These are phyloP conservation scores for Naganishia kalamii DNA, from an alignment of 768 basidiomycete species.

Conservation along the genomic window DNA sequence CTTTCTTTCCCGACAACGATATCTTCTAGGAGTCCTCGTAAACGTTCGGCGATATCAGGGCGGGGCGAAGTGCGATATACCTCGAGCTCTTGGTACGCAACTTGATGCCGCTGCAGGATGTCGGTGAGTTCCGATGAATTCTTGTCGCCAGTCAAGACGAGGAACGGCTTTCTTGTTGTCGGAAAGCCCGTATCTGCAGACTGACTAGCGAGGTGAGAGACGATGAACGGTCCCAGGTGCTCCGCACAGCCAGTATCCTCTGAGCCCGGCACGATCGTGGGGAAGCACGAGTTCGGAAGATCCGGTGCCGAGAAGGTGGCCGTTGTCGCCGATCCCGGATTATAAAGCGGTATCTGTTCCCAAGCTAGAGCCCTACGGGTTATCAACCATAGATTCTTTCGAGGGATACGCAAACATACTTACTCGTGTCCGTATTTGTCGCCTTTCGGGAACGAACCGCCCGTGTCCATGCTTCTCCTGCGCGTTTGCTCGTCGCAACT, in stretches of 20 bases:
- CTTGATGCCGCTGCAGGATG: neutral
- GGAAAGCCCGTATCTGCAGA: neutral
- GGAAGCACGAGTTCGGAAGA: neutral
- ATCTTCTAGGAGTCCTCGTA: neutral
- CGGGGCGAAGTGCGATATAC: constrained; percentile 2
- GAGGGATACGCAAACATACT: neutral
- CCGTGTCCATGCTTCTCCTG: constrained; percentile 6
- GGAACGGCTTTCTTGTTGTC: neutral
- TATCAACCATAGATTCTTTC: neutral
- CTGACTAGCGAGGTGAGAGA: neutral
- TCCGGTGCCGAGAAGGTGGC: neutral
- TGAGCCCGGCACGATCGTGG: neutral
- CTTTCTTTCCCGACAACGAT: neutral
- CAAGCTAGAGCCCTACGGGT: neutral
- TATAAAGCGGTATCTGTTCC: constrained; percentile 1
- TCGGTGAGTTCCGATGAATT: neutral
- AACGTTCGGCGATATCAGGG: neutral
- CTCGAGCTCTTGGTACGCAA: neutral
- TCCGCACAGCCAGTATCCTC: constrained; percentile 3
- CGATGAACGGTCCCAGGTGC: constrained; percentile 5
- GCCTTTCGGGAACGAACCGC: neutral
- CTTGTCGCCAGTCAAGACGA: constrained; percentile 6
- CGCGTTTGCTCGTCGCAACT: constrained; percentile 12
- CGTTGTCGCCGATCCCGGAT: neutral
- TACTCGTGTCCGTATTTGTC: neutral